These are phyloP conservation scores for Rheum nobile DNA, from an alignment of 148 eudicot species.

Conservation along the genomic window DNA sequence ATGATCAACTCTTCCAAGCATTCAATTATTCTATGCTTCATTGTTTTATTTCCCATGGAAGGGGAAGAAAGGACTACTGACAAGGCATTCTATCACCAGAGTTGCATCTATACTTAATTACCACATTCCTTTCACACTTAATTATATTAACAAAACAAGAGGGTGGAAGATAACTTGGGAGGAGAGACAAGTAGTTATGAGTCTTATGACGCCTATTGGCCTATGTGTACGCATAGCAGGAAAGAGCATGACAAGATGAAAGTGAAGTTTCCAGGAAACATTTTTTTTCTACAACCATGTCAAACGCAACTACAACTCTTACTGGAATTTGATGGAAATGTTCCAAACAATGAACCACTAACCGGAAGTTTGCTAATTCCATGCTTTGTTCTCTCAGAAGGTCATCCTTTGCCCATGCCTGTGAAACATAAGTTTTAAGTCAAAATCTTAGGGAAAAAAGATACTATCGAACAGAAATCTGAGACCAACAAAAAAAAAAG, in stretches of 20 bases:
- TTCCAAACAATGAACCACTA: not conserved
- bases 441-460: not conserved
- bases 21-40: not conserved
- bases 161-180: not conserved
- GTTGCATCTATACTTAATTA: not conserved
- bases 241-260: not conserved
- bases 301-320: not conserved
- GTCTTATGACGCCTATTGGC: not conserved
- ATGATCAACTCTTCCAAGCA: constrained; percentile 2
- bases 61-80: not conserved
- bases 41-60: not conserved
- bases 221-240: not conserved
- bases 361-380: constrained; percentile 79
- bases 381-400: constrained; percentile 80
- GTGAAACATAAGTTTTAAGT: constrained; percentile 10
- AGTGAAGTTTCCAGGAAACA: not conserved
- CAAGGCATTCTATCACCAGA: not conserved
- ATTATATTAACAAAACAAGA: not conserved
- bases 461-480: not conserved
- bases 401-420: constrained; percentile 99
- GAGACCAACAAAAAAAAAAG: not conserved
- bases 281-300: not conserved
- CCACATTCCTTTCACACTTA: not conserved
- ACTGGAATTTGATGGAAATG: not conserved
- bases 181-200: not conserved